phyloP scores from a whole-genome alignment of 805 yeast species.

The Vanderwaltozyma yarrowii region DNA sequence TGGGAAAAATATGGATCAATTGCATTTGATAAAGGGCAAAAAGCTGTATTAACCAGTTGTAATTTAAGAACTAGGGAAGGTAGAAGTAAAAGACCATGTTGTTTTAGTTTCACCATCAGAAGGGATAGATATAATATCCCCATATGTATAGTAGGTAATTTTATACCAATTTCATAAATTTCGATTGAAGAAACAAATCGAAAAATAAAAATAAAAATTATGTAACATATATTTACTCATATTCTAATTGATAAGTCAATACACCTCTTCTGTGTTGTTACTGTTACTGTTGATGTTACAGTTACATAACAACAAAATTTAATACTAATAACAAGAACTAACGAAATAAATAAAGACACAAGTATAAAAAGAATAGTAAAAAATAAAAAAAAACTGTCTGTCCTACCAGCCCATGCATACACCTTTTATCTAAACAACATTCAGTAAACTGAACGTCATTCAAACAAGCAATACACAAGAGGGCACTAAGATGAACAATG shows the following conservation, averaged over 20 bases:
- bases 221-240: too few relatives aligned
- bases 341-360: too few relatives aligned
- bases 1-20: slow-evolving; percentile 97
- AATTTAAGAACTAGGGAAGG: slow-evolving; percentile 78
- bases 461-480: slow-evolving; percentile 28
- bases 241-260: too few relatives aligned
- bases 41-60: slow-evolving; percentile 89
- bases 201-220: too few relatives aligned
- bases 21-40: slow-evolving; percentile 92
- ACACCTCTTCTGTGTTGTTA: too few relatives aligned
- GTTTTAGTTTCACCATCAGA: slow-evolving; percentile 88
- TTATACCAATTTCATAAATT: slow-evolving; percentile 54
- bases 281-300: too few relatives aligned
- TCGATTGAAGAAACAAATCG: background rate
- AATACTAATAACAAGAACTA: too few relatives aligned
- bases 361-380: too few relatives aligned
- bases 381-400: slow-evolving; percentile 34
- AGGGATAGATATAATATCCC: slow-evolving; percentile 92
- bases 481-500: slow-evolving; percentile 60
- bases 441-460: background rate
- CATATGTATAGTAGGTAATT: slow-evolving; percentile 90
- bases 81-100: slow-evolving; percentile 68
- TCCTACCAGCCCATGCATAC: slow-evolving; percentile 57
- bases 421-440: background rate
- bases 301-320: too few relatives aligned